These are phyloP conservation scores for Kwoniella sp. DNA, from an alignment of 768 basidiomycete genomes.

Conservation along the genomic window DNA sequence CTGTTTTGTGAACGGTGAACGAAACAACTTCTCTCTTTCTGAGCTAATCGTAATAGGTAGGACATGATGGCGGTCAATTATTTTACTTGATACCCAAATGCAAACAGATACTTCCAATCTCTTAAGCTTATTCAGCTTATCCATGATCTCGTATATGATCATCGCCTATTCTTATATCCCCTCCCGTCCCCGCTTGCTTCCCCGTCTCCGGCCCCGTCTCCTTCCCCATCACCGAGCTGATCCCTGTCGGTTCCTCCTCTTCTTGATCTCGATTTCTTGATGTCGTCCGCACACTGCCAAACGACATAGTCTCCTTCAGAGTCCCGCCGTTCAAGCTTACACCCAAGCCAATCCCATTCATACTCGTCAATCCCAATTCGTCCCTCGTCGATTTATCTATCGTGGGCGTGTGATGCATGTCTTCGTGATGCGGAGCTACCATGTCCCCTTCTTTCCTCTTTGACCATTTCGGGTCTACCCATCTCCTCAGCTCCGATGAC, in stretches of 20 bases:
- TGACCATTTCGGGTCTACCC: conserved; percentile 28
- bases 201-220: not conserved
- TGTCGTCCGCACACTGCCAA: conserved; percentile 8
- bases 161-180: not conserved
- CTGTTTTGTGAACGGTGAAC: no score
- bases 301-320: conserved; percentile 10
- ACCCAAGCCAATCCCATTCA: conserved; percentile 13
- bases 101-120: not conserved
- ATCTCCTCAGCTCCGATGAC: conserved; percentile 12
- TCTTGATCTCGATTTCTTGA: not conserved
- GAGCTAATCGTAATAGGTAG: no score
- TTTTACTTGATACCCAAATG: no score
- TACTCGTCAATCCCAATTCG: conserved; percentile 5
- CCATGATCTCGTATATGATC: conserved; percentile 1
- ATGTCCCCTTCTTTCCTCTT: not conserved
- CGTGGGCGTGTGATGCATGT: not conserved
- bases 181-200: not conserved
- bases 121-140: no score
- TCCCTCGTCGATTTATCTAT: conserved; percentile 4
- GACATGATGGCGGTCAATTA: no score
- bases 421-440: not conserved
- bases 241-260: not conserved
- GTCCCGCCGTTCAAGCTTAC: conserved; percentile 21
- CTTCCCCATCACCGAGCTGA: not conserved
- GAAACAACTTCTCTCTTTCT: no score